Conservation (phyloP, 2,329 filamentous ascomycete species). For the Penicillium digitatum region DNA sequence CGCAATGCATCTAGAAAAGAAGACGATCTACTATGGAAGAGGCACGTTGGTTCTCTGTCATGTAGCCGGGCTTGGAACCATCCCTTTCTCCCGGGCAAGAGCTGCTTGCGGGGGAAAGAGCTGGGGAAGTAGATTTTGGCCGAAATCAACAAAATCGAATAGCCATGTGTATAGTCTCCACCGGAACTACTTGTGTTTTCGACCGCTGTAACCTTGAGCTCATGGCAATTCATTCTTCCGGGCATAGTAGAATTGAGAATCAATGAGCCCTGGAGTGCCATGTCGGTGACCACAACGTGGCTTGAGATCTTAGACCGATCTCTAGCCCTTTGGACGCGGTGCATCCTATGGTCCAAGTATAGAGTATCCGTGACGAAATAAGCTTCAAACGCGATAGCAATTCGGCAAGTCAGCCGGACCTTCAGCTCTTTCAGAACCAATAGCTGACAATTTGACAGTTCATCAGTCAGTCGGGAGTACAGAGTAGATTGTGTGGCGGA, state of each 20-base stretch:
- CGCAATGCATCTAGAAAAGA: slow-evolving; percentile 18
- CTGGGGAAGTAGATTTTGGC: slow-evolving; percentile 1
- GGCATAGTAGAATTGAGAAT: not conserved
- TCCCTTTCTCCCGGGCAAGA: slow-evolving; percentile 28
- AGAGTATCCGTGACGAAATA: slow-evolving; percentile 30
- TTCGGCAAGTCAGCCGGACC: slow-evolving; percentile 30
- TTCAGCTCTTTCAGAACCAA: slow-evolving; percentile 17
- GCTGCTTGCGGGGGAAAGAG: slow-evolving; percentile 14
- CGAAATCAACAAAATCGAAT: not conserved
- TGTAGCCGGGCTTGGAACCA: slow-evolving; percentile 23
- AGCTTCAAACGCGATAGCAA: slow-evolving; percentile 23
- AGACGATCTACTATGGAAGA: slow-evolving; percentile 23
- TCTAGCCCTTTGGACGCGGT: slow-evolving; percentile 9
- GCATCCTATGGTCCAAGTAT: slow-evolving; percentile 3
- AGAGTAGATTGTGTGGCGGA: slow-evolving; percentile 13
- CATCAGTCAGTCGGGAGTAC: slow-evolving; percentile 20
- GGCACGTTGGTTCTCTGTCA: slow-evolving; percentile 29
- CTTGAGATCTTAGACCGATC: slow-evolving; percentile 14
- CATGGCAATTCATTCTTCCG: not conserved
- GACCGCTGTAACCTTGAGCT: not conserved
- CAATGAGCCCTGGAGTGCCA: not conserved
- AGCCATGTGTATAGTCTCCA: not conserved
- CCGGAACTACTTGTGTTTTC: not conserved
- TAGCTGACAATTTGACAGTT: slow-evolving; percentile 20
- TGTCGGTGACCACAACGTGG: slow-evolving; percentile 15